These are phyloP conservation scores for Kluyveromyces sp. DNA, from an alignment of 1,139 yeast species.

Conservation along the genomic window DNA sequence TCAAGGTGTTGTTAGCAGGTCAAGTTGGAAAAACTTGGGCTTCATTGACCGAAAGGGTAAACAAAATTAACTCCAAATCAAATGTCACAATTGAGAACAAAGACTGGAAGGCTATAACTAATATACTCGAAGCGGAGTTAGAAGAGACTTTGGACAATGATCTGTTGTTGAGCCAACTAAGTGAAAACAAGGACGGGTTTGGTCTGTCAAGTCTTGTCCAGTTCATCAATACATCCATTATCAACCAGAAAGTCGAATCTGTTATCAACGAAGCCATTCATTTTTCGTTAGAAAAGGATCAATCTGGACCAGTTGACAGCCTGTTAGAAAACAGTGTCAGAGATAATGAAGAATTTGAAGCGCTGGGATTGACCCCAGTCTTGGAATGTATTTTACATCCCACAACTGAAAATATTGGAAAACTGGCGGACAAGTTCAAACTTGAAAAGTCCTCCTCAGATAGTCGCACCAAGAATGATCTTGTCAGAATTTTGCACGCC, in stretches of 20 bases:
- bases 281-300: background rate
- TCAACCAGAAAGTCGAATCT: conserved; percentile 21
- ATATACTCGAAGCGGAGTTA: conserved; percentile 21
- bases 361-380: conserved; percentile 17
- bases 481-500: conserved; percentile 27
- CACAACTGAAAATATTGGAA: conserved; percentile 18
- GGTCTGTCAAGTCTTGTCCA: conserved; percentile 24
- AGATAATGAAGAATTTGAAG: conserved; percentile 14
- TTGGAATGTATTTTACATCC: conserved; percentile 27
- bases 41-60: conserved; percentile 19
- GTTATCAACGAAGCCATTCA: conserved; percentile 11
- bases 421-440: conserved; percentile 17
- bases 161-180: conserved; percentile 17
- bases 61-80: conserved; percentile 13
- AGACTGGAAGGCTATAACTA: conserved; percentile 25
- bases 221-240: conserved; percentile 23
- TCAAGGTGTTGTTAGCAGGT: conserved; percentile 15
- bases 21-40: conserved; percentile 28
- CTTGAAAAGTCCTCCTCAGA: conserved; percentile 10
- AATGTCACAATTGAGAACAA: conserved; percentile 14
- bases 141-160: conserved; percentile 25
- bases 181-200: conserved; percentile 18
- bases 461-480: conserved; percentile 20
- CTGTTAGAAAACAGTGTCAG: conserved; percentile 15
- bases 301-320: background rate